Percentiles rank a stretch among this genome's conserved stretches.
phyloP scores from a whole-genome alignment of 768 basidiomycete genomes.

The Naematelia encephala region DNA sequence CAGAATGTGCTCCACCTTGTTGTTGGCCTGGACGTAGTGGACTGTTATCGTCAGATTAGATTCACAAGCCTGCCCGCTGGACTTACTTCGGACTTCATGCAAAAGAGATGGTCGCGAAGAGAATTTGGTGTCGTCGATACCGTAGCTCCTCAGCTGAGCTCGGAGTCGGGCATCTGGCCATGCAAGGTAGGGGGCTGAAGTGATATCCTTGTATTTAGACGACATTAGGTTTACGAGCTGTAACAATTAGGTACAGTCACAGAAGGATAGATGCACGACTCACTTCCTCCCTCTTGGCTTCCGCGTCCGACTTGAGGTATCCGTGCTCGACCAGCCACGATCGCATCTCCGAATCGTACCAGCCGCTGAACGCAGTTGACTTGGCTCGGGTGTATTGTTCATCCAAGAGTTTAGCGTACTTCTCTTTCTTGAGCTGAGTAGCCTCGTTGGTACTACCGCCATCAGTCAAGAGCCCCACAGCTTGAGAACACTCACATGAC shows the following conservation, averaged over 20 bases:
- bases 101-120: conserved; percentile 69
- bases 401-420: conserved; percentile 67
- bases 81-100: conserved; percentile 58
- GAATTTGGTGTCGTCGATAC: conserved; percentile 66
- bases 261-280: conserved; percentile 2
- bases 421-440: conserved; percentile 59
- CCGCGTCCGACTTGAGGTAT: conserved; percentile 67
- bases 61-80: neutral
- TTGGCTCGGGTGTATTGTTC: conserved; percentile 53
- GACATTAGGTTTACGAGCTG: conserved; percentile 63
- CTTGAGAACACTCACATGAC: conserved; percentile 37
- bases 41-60: conserved; percentile 52
- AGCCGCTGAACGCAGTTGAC: conserved; percentile 53
- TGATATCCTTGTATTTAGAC: conserved; percentile 60
- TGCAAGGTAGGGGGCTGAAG: conserved; percentile 65
- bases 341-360: conserved; percentile 75
- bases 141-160: conserved; percentile 76
- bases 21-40: conserved; percentile 68
- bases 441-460: conserved; percentile 39
- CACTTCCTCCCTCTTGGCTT: conserved; percentile 67
- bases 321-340: conserved; percentile 73
- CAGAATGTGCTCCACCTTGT: conserved; percentile 60
- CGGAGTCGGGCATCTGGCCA: conserved; percentile 94
- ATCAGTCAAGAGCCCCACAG: conserved; percentile 3
- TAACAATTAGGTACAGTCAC: conserved; percentile 5